Base-by-base conservation (phyloP, 306 rosid species). In the Quillaja saponaria region DNA sequence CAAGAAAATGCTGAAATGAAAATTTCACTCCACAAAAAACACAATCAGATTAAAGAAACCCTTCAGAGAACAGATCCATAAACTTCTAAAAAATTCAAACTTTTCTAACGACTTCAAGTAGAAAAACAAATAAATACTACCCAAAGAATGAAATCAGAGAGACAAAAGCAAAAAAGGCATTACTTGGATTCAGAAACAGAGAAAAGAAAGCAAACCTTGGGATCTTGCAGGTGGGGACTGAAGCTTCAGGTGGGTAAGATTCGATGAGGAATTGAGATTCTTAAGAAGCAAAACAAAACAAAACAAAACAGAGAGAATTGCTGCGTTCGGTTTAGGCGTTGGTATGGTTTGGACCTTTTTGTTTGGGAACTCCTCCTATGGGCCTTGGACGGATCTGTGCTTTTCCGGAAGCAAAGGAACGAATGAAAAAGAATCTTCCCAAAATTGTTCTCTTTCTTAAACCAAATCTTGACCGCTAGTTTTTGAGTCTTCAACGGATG, bases 361-460 rank as follows among this genome's bases (percentile, higher is more conserved):
- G 57, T 44, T 62, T 42, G 80, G 58, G 58, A 80, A 58, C 52
- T 71, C 86, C 87, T 81, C 67, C 81, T 9, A 31, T 18, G 42
- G 35, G 50, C 80, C 34, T 68, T 34, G 58, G 39, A 58, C 25
- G 60, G 63, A 69, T 69, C 75, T 6, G 16, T 12, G 17, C 3
- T 17, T 45, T 52, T 18, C 37, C 42, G n/a, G 19, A 17, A 5
- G 37, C 48, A 5, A 34, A 19, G 44, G 39, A 0, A 7, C 11
- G 1, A 2, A 0, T 13, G 16, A 8, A 9, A 40, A 14, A 1
- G 46, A 40, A n/a, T n/a, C n/a, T n/a, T n/a, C n/a, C n/a, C n/a
- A n/a, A n/a, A n/a, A n/a, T n/a, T 45, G 8, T 3, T 15, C 17
- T 45, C 17, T 7, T n/a, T 0, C 34, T 19, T 51, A 19, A 11